Percentiles rank a stretch among this genome's conserved stretches.
These are phyloP conservation scores for Cubamyces sp. DNA, from an alignment of 768 basidiomycete species.

Conservation along the genomic window DNA sequence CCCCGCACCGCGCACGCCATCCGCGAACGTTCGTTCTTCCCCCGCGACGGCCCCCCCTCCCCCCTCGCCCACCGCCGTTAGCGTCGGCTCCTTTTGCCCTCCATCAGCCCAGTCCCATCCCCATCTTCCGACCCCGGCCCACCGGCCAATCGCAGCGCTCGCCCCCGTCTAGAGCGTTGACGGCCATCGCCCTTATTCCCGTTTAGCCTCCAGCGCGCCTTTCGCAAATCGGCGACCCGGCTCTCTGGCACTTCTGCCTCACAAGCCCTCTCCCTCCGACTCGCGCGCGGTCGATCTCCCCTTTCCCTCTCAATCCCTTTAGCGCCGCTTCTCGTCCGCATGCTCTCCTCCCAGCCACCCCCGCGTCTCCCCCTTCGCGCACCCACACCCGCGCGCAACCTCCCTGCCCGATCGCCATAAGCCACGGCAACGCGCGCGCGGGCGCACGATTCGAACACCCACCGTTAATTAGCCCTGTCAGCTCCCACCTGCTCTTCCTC, in stretches of 20 bases:
- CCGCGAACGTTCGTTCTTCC: slow-evolving; percentile 15
- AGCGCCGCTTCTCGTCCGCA: too few relatives aligned
- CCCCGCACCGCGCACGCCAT: background rate
- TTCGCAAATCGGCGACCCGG: background rate
- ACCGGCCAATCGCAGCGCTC: background rate
- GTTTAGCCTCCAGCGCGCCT: slow-evolving; percentile 3
- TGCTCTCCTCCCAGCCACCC: too few relatives aligned
- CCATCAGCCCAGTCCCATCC: background rate
- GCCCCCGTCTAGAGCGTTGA: too few relatives aligned
- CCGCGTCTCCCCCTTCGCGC: too few relatives aligned
- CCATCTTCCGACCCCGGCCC: background rate
- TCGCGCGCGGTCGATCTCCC: background rate
- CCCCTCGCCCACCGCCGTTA: background rate
- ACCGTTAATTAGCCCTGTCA: background rate
- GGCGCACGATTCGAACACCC: background rate
- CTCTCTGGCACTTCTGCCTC: too few relatives aligned
- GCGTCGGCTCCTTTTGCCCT: slow-evolving; percentile 1
- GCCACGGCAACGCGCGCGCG: too few relatives aligned
- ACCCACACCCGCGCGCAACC: too few relatives aligned
- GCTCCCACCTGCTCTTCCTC: background rate
- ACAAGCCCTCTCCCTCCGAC: background rate
- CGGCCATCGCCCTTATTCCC: slow-evolving; percentile 3
- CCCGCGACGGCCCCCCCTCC: background rate
- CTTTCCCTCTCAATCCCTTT: background rate
- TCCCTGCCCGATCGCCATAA: too few relatives aligned